Base-by-base conservation (phyloP, 2,329 filamentous ascomycete species). In the Aspergillus spinulosporus region DNA sequence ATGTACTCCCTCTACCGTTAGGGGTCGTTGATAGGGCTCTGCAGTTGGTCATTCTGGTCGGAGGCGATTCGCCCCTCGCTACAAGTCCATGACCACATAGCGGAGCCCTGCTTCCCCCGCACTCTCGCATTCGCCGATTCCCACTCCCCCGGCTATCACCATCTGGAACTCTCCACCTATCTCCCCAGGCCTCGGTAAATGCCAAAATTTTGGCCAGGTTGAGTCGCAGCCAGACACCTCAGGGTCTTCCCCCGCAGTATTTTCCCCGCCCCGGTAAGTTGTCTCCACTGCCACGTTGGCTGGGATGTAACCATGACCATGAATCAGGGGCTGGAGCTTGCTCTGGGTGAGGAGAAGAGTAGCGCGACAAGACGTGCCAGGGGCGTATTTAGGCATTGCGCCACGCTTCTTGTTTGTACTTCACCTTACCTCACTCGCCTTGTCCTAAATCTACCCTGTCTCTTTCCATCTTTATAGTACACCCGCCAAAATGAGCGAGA, bases 401-500 rank as follows among this genome's bases (percentile, higher is more conserved):
- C 21, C 42, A 4, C 21, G 21, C 21, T 7, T 31, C 12, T 31
- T 11, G 21, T 21, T 7, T 4, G 11, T 6, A 12, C n/a, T 31
- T 29, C 43, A 29, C 43, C 21, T 21, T 21, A 21, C 21, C 21
- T 21, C 21, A 21, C 28, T 45, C 28, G 7, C 26, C 43, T 31
- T 12, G 9, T n/a, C 26, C 6, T n/a, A 26, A 15, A 31, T 21
- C 21, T 21, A 21, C 21, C 21, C 21, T 21, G 21, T 21, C 21
- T 21, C 21, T 21, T 21, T 21, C 21, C 21, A 21, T 21, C 21
- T 21, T 21, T 21, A 21, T 21, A 21, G 21, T 21, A 21, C 21
- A 21, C 21, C 31, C 31, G 26, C 43, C 43, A 39, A 7, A n/a
- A 46, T 46, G 40, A 62, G 63, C 6, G 63, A 65, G 12, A 58